Evolutionary conservation across 352 stramenopile genomes (phyloP), one percentile per base, ranked within the genome.

Genomic region (Hyaloperonospora arabidopsidis): DNA sequence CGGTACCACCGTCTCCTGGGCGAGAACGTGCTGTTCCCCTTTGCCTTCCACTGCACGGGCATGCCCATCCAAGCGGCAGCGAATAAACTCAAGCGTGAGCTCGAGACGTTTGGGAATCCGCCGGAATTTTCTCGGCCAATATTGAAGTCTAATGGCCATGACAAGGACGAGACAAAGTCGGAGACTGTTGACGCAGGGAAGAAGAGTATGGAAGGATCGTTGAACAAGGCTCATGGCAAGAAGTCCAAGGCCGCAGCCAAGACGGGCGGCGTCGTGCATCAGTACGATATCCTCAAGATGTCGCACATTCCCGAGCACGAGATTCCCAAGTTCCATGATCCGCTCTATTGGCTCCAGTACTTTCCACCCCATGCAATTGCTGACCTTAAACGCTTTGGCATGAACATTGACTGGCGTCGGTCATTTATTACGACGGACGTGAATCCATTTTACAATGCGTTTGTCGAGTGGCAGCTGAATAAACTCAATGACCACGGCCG

Each of bases 391-490:
- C 83, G 83, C 51, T 98, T 99, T 63, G 97, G 97, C 39, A 82
- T 93, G 45, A 89, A 86, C 61, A 93, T 98, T 13, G 97, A 99
- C 74, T 99, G 96, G 96, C 77, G 97, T 55, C 86, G 97, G 23
- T 95, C 90, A 28, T 99, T 99, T 77, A 99, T 99, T 67, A 99
- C 97, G 15, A 99, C 97, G 32, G 86, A 97, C 39, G 88, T 98
- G 28, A 99, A 99, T 77, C 95, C 95, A 15, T 99, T 98, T 72
- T 99, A 99, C 76, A 95, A 99, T 68, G 83, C 89, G 36, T 99
- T 99, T 75, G 97, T 99, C 66, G 93, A 86, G 45, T 99, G 97
- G 97, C 97, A 99, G 78, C 98, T 99, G 61, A 95, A 98, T 72
- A 95, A 89, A 34, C 76, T 99, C 13, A 93, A 96, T 38, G 92